Conservation (phyloP, 2,329 filamentous ascomycete species). For the Purpureocillium lavendulum region DNA sequence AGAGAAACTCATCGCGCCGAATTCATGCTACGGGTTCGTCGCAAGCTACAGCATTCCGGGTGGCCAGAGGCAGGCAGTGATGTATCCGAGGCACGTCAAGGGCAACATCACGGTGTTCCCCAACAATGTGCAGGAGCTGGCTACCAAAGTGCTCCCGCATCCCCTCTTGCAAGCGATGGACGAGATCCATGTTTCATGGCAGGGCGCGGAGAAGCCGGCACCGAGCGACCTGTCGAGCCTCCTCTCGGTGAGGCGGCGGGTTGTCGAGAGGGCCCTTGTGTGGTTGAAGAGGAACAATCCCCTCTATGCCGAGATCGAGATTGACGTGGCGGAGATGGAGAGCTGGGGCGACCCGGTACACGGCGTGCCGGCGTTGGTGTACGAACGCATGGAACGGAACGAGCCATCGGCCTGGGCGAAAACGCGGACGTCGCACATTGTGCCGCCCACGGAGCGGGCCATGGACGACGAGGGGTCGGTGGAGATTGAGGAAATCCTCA, state of each 20-base stretch:
- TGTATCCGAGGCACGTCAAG: too few species aligned
- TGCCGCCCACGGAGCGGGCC: conserved; percentile 7
- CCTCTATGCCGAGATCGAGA: conserved; percentile 6
- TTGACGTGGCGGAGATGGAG: conserved; percentile 7
- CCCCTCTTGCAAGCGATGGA: conserved; percentile 7
- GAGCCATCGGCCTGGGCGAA: conserved; percentile 7
- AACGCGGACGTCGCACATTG: conserved; percentile 6
- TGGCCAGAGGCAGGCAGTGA: too few species aligned
- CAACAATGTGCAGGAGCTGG: too few species aligned
- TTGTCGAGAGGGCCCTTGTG: conserved; percentile 6
- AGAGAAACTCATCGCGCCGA: conserved; percentile 1
- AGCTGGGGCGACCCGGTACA: conserved; percentile 6
- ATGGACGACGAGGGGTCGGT: conserved; percentile 2
- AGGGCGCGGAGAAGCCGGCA: conserved; percentile 5
- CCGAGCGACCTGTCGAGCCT: conserved; percentile 3
- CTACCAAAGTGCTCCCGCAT: neutral
- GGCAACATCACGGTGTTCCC: too few species aligned
- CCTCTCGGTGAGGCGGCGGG: conserved; percentile 5
- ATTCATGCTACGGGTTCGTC: neutral
- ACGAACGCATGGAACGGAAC: conserved; percentile 6
- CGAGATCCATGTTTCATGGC: conserved; percentile 6
- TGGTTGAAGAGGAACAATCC: conserved; percentile 8
- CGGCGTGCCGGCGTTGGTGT: conserved; percentile 5
- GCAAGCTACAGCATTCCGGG: too few species aligned
- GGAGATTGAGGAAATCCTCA: conserved; percentile 6